A percentile compares a stretch with the other conserved stretches of the same genome.
Conservation (phyloP, 2,329 filamentous ascomycete genomes). For the Fusarium sp. region DNA sequence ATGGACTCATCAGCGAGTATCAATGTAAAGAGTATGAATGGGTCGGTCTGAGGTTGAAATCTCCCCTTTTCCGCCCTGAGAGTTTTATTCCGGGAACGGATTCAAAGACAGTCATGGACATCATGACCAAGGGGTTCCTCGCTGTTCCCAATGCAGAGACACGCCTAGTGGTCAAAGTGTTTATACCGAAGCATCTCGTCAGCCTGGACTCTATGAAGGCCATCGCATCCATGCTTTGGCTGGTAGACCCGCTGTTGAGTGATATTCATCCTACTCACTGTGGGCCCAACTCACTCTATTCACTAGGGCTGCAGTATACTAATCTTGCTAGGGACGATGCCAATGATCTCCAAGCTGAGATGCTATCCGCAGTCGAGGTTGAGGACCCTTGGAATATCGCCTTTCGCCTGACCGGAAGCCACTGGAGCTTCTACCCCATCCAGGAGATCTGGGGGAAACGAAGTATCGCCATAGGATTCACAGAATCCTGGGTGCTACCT, state of each 20-base stretch:
- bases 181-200: background rate
- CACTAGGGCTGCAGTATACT: slow-evolving; percentile 33
- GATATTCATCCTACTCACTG: slow-evolving; percentile 29
- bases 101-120: background rate
- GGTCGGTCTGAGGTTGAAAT: slow-evolving; percentile 26
- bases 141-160: slow-evolving; percentile 18
- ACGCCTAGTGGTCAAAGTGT: slow-evolving; percentile 9
- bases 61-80: background rate
- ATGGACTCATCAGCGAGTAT: slow-evolving; percentile 5
- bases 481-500: background rate
- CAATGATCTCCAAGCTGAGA: slow-evolving; percentile 7
- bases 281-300: slow-evolving; percentile 20
- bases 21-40: slow-evolving; percentile 20
- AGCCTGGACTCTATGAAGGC: slow-evolving; percentile 10
- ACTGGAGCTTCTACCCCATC: slow-evolving; percentile 16
- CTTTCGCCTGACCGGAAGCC: slow-evolving; percentile 18
- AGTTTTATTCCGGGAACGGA: background rate
- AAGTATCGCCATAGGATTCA: background rate
- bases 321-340: background rate
- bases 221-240: slow-evolving; percentile 24
- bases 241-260: slow-evolving; percentile 18
- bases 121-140: slow-evolving; percentile 9
- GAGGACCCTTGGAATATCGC: slow-evolving; percentile 30
- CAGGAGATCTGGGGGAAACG: slow-evolving; percentile 2
- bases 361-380: background rate